phyloP scores from a whole-genome alignment of 768 basidiomycete genomes.

The Tulasnella sp. region DNA sequence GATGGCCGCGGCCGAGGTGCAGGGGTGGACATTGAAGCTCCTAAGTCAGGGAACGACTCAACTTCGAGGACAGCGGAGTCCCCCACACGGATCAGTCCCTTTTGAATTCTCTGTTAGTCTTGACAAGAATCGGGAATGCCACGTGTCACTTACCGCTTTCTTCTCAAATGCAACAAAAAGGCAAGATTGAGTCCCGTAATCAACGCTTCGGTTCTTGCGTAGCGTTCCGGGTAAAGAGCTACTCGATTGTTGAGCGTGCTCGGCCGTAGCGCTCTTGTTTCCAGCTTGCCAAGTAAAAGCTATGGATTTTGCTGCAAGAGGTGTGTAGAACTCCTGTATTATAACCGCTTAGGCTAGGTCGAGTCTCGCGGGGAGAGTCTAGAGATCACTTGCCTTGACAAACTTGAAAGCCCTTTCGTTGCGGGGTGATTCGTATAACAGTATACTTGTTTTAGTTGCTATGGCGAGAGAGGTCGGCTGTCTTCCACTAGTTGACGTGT shows the following conservation, averaged over 20 bases:
- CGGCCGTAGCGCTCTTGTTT: slow-evolving; percentile 42
- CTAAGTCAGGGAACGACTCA: slow-evolving; percentile 48
- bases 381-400: slow-evolving; percentile 54
- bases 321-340: slow-evolving; percentile 76
- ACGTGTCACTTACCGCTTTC: slow-evolving; percentile 47
- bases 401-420: slow-evolving; percentile 80
- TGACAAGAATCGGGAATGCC: not conserved
- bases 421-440: slow-evolving; percentile 75
- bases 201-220: slow-evolving; percentile 31
- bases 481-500: slow-evolving; percentile 47
- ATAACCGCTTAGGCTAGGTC: not conserved
- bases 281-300: slow-evolving; percentile 48
- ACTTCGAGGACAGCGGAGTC: slow-evolving; percentile 80
- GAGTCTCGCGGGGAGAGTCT: not conserved
- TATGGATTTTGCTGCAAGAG: slow-evolving; percentile 59
- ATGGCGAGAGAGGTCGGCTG: slow-evolving; percentile 61
- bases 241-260: slow-evolving; percentile 24
- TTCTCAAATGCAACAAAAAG: slow-evolving; percentile 85
- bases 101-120: not conserved
- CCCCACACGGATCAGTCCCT: slow-evolving; percentile 67
- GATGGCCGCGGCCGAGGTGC: not conserved
- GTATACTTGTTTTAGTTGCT: slow-evolving; percentile 65
- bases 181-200: slow-evolving; percentile 67
- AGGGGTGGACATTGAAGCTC: slow-evolving; percentile 27
- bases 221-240: slow-evolving; percentile 27